A percentile compares a stretch with the other conserved stretches of the same genome.
phyloP scores from a whole-genome alignment of 2,329 filamentous ascomycete genomes.

The Sclerotinia borealis region DNA sequence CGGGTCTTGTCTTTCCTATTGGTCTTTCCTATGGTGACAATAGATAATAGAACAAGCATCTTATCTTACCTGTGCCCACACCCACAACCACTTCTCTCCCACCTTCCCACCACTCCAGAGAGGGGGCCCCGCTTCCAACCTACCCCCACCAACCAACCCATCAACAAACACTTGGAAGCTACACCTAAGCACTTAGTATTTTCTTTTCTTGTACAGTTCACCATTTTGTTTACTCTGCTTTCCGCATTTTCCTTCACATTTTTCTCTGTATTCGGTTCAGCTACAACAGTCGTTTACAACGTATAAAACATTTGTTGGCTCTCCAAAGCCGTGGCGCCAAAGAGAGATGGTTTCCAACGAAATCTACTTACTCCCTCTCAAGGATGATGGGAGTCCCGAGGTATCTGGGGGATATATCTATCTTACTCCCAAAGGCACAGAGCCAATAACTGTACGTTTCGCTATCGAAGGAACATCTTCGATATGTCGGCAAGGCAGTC shows the following conservation, averaged over 20 bases:
- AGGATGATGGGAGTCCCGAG: conserved; percentile 87
- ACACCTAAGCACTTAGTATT: neutral
- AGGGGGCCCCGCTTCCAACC: conserved; percentile 10
- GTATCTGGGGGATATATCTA: conserved; percentile 89
- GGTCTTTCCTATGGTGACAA: neutral
- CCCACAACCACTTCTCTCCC: neutral
- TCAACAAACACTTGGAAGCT: conserved; percentile 2
- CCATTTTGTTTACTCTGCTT: neutral
- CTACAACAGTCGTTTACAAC: neutral
- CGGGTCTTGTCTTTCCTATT: too few relatives aligned
- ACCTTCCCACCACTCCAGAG: neutral
- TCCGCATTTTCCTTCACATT: neutral
- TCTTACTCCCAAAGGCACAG: conserved; percentile 65
- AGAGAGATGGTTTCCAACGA: conserved; percentile 60
- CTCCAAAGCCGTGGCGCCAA: conserved; percentile 44
- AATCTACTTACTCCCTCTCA: conserved; percentile 84
- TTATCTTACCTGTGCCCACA: conserved; percentile 1
- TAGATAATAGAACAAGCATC: neutral
- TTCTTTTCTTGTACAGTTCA: neutral
- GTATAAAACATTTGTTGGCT: neutral
- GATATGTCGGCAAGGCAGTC: conserved; percentile 86
- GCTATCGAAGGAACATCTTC: conserved; percentile 92
- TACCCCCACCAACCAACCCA: conserved; percentile 6
- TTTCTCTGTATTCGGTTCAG: neutral
- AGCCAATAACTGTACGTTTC: conserved; percentile 79